These are phyloP conservation scores for Psilocybe azurescens DNA, from an alignment of 768 basidiomycete species.

Conservation along the genomic window DNA sequence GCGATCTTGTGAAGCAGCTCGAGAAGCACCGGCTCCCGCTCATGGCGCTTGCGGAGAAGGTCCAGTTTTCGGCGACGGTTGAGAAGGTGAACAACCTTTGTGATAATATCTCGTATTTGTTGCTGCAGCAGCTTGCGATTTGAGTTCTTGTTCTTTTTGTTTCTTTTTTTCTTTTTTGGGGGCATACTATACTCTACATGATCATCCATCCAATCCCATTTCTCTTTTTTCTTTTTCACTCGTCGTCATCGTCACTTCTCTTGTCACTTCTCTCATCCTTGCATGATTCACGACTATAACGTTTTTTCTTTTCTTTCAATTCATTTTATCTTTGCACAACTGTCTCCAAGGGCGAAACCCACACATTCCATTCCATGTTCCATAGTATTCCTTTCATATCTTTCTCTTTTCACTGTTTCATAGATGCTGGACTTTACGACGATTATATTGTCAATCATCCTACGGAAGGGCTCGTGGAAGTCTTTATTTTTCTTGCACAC, in stretches of 20 bases:
- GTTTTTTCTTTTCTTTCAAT: not conserved
- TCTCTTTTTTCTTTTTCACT: not conserved
- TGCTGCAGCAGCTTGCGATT: conserved; percentile 35
- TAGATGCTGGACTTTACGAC: not conserved
- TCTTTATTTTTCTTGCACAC: not conserved
- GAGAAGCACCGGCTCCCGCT: conserved; percentile 34
- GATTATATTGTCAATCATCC: not conserved
- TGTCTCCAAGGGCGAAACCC: not conserved
- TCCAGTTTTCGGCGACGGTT: conserved; percentile 40
- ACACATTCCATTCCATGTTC: too few species aligned
- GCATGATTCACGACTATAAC: not conserved
- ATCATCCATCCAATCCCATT: not conserved
- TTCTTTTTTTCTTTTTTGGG: not conserved
- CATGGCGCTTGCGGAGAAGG: conserved; percentile 32
- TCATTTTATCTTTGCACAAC: not conserved
- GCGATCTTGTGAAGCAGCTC: conserved; percentile 32
- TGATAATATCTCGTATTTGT: conserved; percentile 42
- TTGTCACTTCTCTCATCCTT: not conserved
- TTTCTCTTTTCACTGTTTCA: not conserved
- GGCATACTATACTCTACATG: not conserved
- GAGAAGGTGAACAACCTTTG: conserved; percentile 43
- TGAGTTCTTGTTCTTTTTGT: not conserved
- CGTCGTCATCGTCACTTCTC: not conserved
- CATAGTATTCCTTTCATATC: too few species aligned
- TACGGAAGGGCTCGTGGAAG: not conserved